A percentile compares a stretch with the other conserved stretches of the same genome.
phyloP scores from a whole-genome alignment of 2,329 filamentous ascomycete genomes.

The Xylariaceae sp. region DNA sequence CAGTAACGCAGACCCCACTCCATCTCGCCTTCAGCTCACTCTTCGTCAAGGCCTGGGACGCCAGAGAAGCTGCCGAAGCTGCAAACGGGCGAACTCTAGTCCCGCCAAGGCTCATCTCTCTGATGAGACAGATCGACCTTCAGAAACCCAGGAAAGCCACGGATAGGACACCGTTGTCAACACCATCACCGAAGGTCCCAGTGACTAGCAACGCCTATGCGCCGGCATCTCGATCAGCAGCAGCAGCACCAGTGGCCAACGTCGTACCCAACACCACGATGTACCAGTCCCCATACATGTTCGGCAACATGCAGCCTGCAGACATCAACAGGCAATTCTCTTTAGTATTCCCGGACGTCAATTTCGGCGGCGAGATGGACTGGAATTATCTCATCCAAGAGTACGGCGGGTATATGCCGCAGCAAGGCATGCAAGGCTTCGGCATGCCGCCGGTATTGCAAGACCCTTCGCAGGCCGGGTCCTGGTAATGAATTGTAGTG shows the following conservation, averaged over 20 bases:
- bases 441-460: conserved; percentile 9
- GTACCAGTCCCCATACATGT: conserved; percentile 26
- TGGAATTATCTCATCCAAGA: conserved; percentile 33
- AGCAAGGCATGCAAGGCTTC: conserved; percentile 19
- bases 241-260: conserved; percentile 7
- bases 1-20: conserved; percentile 51
- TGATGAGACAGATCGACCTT: conserved; percentile 43
- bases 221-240: conserved; percentile 19
- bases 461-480: conserved; percentile 17
- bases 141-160: conserved; percentile 34
- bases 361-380: conserved; percentile 34
- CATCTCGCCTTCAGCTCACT: conserved; percentile 54
- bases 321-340: conserved; percentile 31
- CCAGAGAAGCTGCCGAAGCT: conserved; percentile 46
- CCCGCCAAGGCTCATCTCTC: conserved; percentile 45
- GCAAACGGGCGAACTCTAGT: conserved; percentile 41
- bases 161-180: conserved; percentile 30
- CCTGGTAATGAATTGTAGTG: conserved; percentile 19
- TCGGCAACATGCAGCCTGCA: conserved; percentile 22
- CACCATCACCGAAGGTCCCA: conserved; percentile 29
- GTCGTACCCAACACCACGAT: conserved; percentile 22
- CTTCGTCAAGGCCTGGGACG: conserved; percentile 61
- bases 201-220: conserved; percentile 24
- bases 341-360: conserved; percentile 31
- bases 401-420: conserved; percentile 28